Evolutionary conservation across 1,284 basidiomycete genomes (phyloP).

Genomic region (Lentinus polychrous): DNA sequence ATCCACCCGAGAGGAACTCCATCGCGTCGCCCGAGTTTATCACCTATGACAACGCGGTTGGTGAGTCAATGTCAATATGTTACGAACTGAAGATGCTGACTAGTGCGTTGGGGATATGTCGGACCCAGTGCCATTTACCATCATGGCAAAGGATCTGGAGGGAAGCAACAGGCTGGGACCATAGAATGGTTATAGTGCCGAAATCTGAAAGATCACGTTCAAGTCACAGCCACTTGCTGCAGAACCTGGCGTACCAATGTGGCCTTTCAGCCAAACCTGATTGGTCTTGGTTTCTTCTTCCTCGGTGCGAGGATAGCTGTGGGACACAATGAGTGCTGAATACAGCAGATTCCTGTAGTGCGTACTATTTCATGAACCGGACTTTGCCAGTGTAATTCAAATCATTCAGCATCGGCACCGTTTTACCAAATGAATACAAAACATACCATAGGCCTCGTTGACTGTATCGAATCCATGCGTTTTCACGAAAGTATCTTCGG

Average conservation of each 20-base stretch:
- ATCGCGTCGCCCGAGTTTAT: slow-evolving; percentile 38
- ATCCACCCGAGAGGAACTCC: slow-evolving; percentile 37
- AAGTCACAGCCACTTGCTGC: not conserved
- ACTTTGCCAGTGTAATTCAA: slow-evolving; percentile 23
- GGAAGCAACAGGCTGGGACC: slow-evolving; percentile 51
- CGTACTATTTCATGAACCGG: slow-evolving; percentile 44
- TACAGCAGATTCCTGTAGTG: not conserved
- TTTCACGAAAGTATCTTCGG: slow-evolving; percentile 29
- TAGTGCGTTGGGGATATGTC: slow-evolving; percentile 52
- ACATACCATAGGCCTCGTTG: slow-evolving; percentile 27
- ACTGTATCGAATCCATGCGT: slow-evolving; percentile 22
- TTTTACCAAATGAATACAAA: not conserved
- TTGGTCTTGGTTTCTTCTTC: slow-evolving; percentile 47
- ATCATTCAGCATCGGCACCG: not conserved
- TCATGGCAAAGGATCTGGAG: slow-evolving; percentile 49
- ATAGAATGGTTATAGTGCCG: slow-evolving; percentile 47
- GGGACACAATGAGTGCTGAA: not conserved
- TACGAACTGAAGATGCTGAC: slow-evolving; percentile 25
- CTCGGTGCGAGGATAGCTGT: slow-evolving; percentile 24
- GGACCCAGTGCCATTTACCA: slow-evolving; percentile 52
- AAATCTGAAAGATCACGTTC: slow-evolving; percentile 38
- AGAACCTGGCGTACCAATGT: slow-evolving; percentile 33
- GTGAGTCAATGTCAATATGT: not conserved
- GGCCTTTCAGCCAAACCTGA: slow-evolving; percentile 54
- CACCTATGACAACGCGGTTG: slow-evolving; percentile 17